phyloP scores from a whole-genome alignment of 192 early-diverging fungal genomes.

The Rhizoclosmatium globosum region DNA sequence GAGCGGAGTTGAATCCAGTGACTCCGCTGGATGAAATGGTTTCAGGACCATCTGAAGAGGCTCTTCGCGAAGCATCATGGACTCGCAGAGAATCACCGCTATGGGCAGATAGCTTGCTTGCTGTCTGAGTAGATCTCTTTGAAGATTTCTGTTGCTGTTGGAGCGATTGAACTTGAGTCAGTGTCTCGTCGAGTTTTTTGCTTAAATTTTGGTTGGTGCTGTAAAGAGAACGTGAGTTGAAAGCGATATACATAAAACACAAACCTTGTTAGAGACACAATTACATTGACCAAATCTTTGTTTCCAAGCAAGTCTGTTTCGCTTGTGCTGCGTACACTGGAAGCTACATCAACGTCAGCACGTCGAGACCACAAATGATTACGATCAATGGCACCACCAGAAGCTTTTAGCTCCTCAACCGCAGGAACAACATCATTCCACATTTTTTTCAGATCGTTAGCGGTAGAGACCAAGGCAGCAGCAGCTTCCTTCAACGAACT shows the following conservation, averaged over 20 bases:
- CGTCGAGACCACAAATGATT: conserved; percentile 26
- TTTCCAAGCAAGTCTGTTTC: conserved; percentile 32
- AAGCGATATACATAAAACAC: neutral
- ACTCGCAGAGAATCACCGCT: neutral
- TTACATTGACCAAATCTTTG: conserved; percentile 37
- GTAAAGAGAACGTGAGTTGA: neutral
- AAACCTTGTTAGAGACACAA: conserved; percentile 36
- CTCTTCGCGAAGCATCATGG: neutral
- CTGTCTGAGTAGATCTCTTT: neutral
- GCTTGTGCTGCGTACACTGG: neutral
- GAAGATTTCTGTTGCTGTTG: conserved; percentile 1
- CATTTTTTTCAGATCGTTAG: conserved; percentile 31
- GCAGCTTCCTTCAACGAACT: conserved; percentile 30
- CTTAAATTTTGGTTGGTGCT: conserved; percentile 45
- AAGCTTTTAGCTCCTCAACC: conserved; percentile 29
- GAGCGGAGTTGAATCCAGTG: conserved; percentile 2
- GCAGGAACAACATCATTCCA: conserved; percentile 21
- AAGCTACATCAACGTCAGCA: neutral
- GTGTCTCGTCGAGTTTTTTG: conserved; percentile 36
- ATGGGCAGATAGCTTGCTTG: neutral
- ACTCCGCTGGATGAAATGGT: conserved; percentile 15
- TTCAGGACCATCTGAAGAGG: conserved; percentile 12
- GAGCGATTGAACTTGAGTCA: conserved; percentile 18
- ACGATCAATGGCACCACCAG: conserved; percentile 9
- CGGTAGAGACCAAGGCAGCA: conserved; percentile 7